A percentile compares a stretch with the other conserved stretches of the same genome.
Conservation (phyloP, 225 moss, liverwort and hornwort species). For the Climacium dendroides region DNA sequence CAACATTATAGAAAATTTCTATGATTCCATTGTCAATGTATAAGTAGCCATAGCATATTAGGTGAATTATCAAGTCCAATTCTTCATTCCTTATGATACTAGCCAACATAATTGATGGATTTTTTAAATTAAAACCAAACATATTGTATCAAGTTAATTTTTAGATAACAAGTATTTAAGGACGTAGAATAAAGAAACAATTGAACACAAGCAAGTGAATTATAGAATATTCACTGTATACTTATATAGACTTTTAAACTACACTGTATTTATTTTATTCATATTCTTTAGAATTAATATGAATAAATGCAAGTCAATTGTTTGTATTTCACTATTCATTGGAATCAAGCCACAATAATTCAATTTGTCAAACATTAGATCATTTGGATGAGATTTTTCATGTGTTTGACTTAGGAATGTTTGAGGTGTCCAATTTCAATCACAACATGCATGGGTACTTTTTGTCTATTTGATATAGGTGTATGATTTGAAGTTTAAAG, state of each 20-base stretch:
- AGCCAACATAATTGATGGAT: neutral
- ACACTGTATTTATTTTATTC: too few species aligned
- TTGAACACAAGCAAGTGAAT: too few species aligned
- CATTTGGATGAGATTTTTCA: neutral
- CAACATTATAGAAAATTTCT: neutral
- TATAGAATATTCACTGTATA: neutral
- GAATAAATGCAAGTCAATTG: too few species aligned
- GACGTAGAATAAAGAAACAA: neutral
- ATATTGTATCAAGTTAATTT: too few species aligned
- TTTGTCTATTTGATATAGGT: too few species aligned
- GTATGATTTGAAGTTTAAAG: neutral
- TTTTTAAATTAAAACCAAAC: neutral
- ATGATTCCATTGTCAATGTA: neutral
- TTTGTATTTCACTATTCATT: neutral
- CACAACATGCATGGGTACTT: accelerated
- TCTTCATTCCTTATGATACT: neutral
- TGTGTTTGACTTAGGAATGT: accelerated
- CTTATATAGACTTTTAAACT: too few species aligned
- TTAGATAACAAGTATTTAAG: neutral
- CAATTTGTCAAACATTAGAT: neutral
- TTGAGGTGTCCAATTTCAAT: neutral
- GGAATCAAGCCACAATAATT: neutral
- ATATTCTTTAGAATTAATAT: neutral
- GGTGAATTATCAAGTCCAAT: neutral
- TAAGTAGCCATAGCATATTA: neutral